Conservation (phyloP, 805 yeast genomes). For the Yamadazyma olivae region DNA sequence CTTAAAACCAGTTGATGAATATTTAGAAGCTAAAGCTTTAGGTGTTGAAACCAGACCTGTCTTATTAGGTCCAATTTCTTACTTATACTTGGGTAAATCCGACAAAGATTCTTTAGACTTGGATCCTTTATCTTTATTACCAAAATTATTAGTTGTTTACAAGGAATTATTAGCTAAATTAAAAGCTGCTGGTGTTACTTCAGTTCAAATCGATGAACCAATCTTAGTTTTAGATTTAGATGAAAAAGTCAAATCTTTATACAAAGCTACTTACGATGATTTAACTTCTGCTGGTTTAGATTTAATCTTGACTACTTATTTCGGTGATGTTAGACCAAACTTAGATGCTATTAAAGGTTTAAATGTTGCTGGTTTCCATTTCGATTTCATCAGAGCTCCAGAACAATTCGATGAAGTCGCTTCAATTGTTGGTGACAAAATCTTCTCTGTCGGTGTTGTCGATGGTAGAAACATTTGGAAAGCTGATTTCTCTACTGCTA, state of each 20-base stretch:
- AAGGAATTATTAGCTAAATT: slow-evolving; percentile 83
- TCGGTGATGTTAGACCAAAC: slow-evolving; percentile 99
- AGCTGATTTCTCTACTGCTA: slow-evolving; percentile 87
- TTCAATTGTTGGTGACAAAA: slow-evolving; percentile 65
- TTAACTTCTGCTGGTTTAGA: slow-evolving; percentile 63
- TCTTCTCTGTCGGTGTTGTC: slow-evolving; percentile 92
- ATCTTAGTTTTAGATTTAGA: slow-evolving; percentile 91
- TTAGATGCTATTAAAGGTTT: slow-evolving; percentile 80
- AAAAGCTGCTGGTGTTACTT: slow-evolving; percentile 89
- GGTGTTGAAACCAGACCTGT: slow-evolving; percentile 99
- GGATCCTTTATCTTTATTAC: slow-evolving; percentile 87
- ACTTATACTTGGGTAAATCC: slow-evolving; percentile 93
- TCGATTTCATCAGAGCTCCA: slow-evolving; percentile 93
- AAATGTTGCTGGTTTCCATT: slow-evolving; percentile 95
- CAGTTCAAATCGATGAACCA: slow-evolving; percentile 98
- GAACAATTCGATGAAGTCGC: slow-evolving; percentile 89
- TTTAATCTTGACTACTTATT: slow-evolving; percentile 84
- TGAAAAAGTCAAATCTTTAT: slow-evolving; percentile 77
- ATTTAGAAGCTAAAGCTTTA: slow-evolving; percentile 93
- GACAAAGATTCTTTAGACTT: slow-evolving; percentile 96
- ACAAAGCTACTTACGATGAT: slow-evolving; percentile 80
- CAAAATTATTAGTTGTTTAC: slow-evolving; percentile 91
- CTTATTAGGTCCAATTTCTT: slow-evolving; percentile 93
- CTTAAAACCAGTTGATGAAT: slow-evolving; percentile 95
- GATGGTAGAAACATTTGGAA: slow-evolving; percentile 99